Conservation (phyloP, 305 asterid species). For the Solanum chacoense region DNA sequence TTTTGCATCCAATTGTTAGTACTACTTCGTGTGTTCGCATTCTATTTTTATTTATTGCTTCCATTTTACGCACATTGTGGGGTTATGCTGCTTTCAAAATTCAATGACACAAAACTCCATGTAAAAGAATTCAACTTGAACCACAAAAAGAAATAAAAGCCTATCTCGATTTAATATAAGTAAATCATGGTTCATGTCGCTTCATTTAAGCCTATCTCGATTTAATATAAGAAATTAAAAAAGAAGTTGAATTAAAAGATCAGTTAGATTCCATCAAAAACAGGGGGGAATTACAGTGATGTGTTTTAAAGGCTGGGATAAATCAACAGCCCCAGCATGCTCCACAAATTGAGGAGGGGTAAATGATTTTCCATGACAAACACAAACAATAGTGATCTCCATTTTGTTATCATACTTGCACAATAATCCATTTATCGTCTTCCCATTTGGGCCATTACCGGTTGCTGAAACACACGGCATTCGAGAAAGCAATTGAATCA, state of each 20-base stretch:
- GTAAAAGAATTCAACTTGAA: not conserved
- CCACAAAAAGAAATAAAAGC: not conserved
- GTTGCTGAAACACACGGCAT: conserved; percentile 67
- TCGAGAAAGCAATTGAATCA: not conserved
- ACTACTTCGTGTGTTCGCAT: not conserved
- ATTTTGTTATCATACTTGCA: conserved; percentile 28
- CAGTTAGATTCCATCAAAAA: not conserved
- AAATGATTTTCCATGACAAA: conserved; percentile 58
- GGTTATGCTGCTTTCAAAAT: not conserved
- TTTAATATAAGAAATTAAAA: not conserved
- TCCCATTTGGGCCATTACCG: conserved; percentile 61
- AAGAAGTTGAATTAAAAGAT: not conserved
- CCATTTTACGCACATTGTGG: not conserved
- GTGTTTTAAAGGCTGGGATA: conserved; percentile 43
- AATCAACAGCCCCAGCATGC: conserved; percentile 57
- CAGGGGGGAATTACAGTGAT: conserved; percentile 36
- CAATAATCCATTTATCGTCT: conserved; percentile 44
- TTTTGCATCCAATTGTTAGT: not conserved
- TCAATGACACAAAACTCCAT: not conserved
- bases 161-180: not conserved
- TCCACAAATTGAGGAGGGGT: conserved; percentile 63
- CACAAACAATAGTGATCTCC: conserved; percentile 55
- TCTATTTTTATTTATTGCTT: not conserved
- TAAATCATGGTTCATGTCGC: not conserved
- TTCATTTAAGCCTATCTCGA: not conserved